These are phyloP conservation scores for Aspergillus intermedius DNA, from an alignment of 2,329 filamentous ascomycete species.

Conservation along the genomic window DNA sequence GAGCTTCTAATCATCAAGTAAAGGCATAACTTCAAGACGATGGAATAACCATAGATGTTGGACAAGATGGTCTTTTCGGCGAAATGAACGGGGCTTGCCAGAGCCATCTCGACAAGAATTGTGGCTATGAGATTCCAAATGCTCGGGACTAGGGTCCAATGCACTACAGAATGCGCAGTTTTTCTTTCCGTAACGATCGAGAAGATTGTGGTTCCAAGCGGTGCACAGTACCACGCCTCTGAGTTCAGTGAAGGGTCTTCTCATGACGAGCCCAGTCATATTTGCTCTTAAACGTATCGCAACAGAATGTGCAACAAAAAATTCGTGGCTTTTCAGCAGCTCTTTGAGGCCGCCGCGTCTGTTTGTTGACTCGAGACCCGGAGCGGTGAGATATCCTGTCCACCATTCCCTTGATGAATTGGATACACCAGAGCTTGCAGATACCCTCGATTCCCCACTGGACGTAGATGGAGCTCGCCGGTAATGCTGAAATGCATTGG, in stretches of 20 bases:
- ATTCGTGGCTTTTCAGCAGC: conserved; percentile 1
- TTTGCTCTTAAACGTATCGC: conserved; percentile 18
- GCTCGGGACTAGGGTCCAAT: conserved; percentile 40
- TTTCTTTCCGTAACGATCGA: conserved; percentile 5
- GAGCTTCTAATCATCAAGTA: conserved; percentile 11
- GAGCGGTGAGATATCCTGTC: neutral
- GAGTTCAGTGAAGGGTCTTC: conserved; percentile 18
- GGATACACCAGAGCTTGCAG: neutral
- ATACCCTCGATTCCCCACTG: conserved; percentile 4
- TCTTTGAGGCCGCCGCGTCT: neutral
- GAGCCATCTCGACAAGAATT: conserved; percentile 41
- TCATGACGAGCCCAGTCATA: conserved; percentile 21
- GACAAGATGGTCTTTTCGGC: conserved; percentile 49
- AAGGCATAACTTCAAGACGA: conserved; percentile 28
- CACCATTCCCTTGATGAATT: neutral
- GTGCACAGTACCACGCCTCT: conserved; percentile 15
- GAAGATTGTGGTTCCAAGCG: conserved; percentile 8
- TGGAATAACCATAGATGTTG: conserved; percentile 50
- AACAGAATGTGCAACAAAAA: conserved; percentile 21
- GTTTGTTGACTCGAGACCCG: neutral
- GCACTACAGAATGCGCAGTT: conserved; percentile 45
- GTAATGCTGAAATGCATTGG: conserved; percentile 4
- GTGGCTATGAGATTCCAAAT: conserved; percentile 46
- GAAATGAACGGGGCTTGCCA: conserved; percentile 38
- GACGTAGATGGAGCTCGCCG: conserved; percentile 2